Evolutionary conservation across 768 basidiomycete genomes (phyloP).

Genomic region (Hysterangium stoloniferum): DNA sequence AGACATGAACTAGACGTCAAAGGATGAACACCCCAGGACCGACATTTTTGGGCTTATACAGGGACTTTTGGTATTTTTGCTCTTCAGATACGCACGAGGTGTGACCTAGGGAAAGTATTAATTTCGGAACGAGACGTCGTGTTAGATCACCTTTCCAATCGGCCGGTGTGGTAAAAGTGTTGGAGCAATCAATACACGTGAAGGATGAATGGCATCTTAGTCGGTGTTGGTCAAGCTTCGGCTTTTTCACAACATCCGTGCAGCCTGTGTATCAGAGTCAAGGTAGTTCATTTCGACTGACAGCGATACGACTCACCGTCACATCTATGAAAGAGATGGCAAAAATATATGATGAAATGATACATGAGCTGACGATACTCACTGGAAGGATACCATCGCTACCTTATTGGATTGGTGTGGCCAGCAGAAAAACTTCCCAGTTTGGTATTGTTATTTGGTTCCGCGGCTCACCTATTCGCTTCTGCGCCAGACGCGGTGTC

Average conservation of each 20-base stretch:
- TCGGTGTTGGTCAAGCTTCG: conserved; percentile 79
- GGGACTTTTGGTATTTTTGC: conserved; percentile 83
- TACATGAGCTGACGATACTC: conserved; percentile 22
- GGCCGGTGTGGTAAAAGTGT: conserved; percentile 64
- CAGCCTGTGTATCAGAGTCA: conserved; percentile 42
- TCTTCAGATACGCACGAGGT: conserved; percentile 85
- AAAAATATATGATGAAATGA: background rate
- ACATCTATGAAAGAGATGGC: conserved; percentile 40
- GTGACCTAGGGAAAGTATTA: conserved; percentile 31
- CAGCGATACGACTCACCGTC: conserved; percentile 43
- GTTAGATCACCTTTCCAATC: conserved; percentile 53
- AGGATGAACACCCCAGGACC: too few relatives aligned
- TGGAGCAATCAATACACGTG: conserved; percentile 86
- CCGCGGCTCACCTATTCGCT: conserved; percentile 1
- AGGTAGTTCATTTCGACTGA: background rate
- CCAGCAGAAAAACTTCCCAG: background rate
- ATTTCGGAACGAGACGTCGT: background rate
- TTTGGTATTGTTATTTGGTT: background rate
- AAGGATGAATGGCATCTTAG: conserved; percentile 56
- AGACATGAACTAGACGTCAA: background rate
- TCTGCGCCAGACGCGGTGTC: background rate
- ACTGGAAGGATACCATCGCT: conserved; percentile 71
- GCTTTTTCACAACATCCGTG: conserved; percentile 86
- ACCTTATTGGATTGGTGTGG: background rate
- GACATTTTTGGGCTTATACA: conserved; percentile 70